Base-by-base conservation (phyloP, 1,139 yeast species). In the Taphrina communis region DNA sequence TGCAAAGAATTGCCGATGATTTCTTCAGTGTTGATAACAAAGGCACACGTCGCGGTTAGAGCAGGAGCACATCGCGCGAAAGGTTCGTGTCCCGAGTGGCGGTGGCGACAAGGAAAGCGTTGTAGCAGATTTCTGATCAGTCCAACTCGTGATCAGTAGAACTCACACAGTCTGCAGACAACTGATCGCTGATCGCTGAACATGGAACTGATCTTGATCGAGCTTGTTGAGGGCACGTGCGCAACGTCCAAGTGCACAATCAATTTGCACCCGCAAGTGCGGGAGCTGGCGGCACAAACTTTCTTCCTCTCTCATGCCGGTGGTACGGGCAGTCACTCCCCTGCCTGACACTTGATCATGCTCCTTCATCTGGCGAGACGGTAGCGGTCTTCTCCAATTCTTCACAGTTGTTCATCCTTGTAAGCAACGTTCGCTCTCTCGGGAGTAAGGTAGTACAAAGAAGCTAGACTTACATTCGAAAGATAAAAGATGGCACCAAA, bases 401-500 rank as follows among this genome's bases (percentile, higher is more conserved):
- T 44, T 58, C 62, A 44, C 31, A 58, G 51, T 58, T 58, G 62
- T 58, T 44, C 67, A 63, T 63, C 67, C 67, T 53, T 57, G 61
- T 63, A 63, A 63, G 67, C 67, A 63, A 35, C 67, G 67, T 39
- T 14, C 48, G 48, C 48, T 63, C 67, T 44, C 21, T 21, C 35
- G 31, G 39, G 58, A 63, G 61, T 53, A 57, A 63, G 67, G 67
- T 63, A 55, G 67, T 63, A 42, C 67, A 57, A 62, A 53, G 60
- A 53, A 53, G 42, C 31, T 44, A 21, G 36, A 11, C 50, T 39
- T 59, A 21, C 59, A 21, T 44, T 7, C 19, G 12, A 19, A 53
- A 17, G 51, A 41, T 53, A 41, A 17, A 67, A 41, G 25, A 63
- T 72, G 71, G 66, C 71, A 6, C 70, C 96, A 87, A 90, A 94